These are phyloP conservation scores for Austroboletus niveus DNA, from an alignment of 1,284 basidiomycete species.

Conservation along the genomic window DNA sequence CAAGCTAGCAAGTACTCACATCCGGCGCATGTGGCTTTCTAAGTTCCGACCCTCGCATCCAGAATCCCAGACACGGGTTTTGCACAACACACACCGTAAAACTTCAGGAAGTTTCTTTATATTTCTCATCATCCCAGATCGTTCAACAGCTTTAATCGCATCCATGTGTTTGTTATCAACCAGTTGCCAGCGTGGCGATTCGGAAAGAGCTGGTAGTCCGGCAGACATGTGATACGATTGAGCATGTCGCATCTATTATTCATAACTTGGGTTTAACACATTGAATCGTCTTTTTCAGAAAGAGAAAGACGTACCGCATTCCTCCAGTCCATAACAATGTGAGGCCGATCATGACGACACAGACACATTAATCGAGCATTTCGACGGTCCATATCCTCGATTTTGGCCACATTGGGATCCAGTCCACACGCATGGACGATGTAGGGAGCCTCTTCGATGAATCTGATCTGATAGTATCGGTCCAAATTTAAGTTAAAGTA, in stretches of 20 bases:
- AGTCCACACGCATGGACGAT: background rate
- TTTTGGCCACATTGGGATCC: background rate
- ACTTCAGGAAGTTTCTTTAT: background rate
- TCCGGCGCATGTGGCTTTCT: too few species aligned
- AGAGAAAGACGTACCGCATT: background rate
- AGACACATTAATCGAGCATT: conserved; percentile 1
- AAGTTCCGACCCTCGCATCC: too few species aligned
- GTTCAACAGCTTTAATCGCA: background rate
- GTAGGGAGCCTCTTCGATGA: background rate
- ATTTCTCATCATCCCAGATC: background rate
- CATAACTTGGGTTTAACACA: background rate
- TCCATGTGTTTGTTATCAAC: background rate
- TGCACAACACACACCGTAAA: conserved; percentile 3
- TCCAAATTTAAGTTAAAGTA: background rate
- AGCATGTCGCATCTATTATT: background rate
- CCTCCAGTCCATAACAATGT: background rate
- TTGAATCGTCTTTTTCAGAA: too few species aligned
- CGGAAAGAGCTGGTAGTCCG: too few species aligned
- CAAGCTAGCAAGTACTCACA: too few species aligned
- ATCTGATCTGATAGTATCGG: background rate
- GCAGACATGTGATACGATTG: background rate
- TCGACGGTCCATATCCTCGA: conserved; percentile 10
- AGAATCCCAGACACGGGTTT: background rate
- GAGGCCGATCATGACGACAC: too few species aligned
- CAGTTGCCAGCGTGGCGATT: conserved; percentile 1